phyloP scores from a whole-genome alignment of 1,284 basidiomycete genomes.

The Ganoderma sp. region DNA sequence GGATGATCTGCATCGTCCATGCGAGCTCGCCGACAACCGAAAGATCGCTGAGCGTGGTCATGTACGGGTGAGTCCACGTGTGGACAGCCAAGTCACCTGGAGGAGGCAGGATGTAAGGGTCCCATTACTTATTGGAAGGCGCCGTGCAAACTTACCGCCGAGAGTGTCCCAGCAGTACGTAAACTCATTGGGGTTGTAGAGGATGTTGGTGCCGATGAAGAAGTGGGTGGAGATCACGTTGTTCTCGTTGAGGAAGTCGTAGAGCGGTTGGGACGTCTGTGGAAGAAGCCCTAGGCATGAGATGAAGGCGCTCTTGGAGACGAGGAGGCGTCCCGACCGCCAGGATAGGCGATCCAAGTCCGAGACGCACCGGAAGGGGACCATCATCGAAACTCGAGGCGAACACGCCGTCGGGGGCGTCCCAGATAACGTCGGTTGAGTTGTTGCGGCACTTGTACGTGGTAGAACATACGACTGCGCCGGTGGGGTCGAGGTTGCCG shows the following conservation, averaged over 20 bases:
- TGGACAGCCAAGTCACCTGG: conserved; percentile 75
- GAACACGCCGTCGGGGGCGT: conserved; percentile 66
- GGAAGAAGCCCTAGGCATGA: conserved; percentile 5
- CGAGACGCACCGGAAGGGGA: conserved; percentile 58
- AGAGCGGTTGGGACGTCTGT: conserved; percentile 47
- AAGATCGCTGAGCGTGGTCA: conserved; percentile 77
- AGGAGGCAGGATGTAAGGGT: background rate
- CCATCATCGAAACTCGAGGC: conserved; percentile 82
- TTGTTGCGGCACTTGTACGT: conserved; percentile 64
- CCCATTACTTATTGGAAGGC: background rate
- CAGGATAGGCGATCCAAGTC: background rate
- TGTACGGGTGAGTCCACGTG: conserved; percentile 82
- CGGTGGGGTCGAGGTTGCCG: conserved; percentile 57
- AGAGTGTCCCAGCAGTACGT: conserved; percentile 53
- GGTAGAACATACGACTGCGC: conserved; percentile 65
- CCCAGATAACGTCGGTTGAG: conserved; percentile 64
- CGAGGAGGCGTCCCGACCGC: conserved; percentile 3
- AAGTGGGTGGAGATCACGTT: conserved; percentile 78
- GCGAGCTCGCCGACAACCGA: conserved; percentile 81
- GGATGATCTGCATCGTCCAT: conserved; percentile 84
- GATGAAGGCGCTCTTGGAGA: conserved; percentile 7
- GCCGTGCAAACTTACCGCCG: conserved; percentile 33
- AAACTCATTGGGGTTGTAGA: conserved; percentile 62
- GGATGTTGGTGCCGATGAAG: conserved; percentile 80
- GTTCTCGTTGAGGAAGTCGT: conserved; percentile 65